Percentiles rank a stretch among this genome's conserved stretches.
These are phyloP conservation scores for Geoglossum glabrum DNA, from an alignment of 495 filamentous ascomycete species.

Conservation along the genomic window DNA sequence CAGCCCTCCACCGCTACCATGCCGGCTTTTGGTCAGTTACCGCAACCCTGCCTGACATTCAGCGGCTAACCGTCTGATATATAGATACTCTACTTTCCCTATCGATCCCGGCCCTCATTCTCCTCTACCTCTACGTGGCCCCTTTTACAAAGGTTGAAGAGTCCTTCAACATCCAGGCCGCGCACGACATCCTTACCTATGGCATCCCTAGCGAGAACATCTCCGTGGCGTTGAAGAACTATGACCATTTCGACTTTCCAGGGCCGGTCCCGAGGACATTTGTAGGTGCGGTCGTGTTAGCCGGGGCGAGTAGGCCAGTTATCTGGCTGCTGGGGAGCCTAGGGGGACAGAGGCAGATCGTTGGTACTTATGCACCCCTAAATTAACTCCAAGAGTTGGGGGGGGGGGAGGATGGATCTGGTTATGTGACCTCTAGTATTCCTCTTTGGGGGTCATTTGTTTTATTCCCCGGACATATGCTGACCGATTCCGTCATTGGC, in stretches of 20 bases:
- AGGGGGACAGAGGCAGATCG: not conserved
- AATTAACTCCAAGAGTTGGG: not conserved
- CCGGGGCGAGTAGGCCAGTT: conserved; percentile 40
- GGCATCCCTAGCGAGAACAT: conserved; percentile 44
- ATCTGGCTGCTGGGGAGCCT: not conserved
- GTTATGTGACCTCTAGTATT: not conserved
- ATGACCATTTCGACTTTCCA: conserved; percentile 84
- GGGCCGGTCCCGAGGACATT: conserved; percentile 86
- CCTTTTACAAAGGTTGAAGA: conserved; percentile 99
- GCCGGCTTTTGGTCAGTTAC: not conserved
- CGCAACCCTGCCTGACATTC: not conserved
- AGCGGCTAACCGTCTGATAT: not conserved
- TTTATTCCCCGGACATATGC: not conserved
- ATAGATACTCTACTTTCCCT: conserved; percentile 32
- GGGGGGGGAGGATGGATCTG: not conserved
- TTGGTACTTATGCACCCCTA: not conserved
- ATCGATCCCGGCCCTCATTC: conserved; percentile 42
- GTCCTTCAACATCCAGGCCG: conserved; percentile 92
- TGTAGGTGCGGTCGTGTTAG: conserved; percentile 53
- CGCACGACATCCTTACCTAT: conserved; percentile 71
- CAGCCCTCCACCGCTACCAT: not conserved
- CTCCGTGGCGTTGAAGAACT: conserved; percentile 31
- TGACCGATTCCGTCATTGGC: conserved; percentile 3
- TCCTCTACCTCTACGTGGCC: conserved; percentile 55
- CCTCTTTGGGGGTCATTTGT: not conserved